Evolutionary conservation across 306 rosid species (phyloP).

Genomic region (Vigna angularis): DNA sequence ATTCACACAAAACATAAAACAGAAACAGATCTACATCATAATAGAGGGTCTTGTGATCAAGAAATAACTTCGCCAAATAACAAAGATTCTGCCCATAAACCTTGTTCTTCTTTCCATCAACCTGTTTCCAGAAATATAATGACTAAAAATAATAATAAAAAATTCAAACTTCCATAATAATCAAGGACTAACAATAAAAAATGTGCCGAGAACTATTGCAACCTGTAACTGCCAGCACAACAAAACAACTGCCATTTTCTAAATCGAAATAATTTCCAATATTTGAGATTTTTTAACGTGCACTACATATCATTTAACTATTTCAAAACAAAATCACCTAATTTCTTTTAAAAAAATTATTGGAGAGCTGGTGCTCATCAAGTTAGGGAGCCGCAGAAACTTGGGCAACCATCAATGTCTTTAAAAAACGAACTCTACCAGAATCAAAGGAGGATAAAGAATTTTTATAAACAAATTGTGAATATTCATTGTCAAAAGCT

Average conservation of each 20-base stretch:
- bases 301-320: background rate
- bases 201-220: background rate
- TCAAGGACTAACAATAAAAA: background rate
- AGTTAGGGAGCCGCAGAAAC: background rate
- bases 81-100: constrained; percentile 99
- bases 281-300: background rate
- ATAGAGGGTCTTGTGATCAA: constrained; percentile 98
- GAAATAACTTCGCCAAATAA: constrained; percentile 96
- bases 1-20: constrained; percentile 91
- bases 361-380: background rate
- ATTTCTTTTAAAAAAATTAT: background rate
- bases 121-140: constrained; percentile 62
- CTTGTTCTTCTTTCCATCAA: constrained; percentile 99
- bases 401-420: background rate
- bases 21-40: constrained; percentile 98
- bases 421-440: background rate
- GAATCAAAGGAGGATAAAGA: background rate
- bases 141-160: constrained; percentile 27
- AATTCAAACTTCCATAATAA: background rate
- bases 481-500: background rate
- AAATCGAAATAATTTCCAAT: background rate
- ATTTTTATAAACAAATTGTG: background rate
- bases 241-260: background rate
- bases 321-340: background rate
- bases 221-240: constrained; percentile 2